Conservation (phyloP, 2,329 filamentous ascomycete genomes). For the Magnaporthales sp. region DNA sequence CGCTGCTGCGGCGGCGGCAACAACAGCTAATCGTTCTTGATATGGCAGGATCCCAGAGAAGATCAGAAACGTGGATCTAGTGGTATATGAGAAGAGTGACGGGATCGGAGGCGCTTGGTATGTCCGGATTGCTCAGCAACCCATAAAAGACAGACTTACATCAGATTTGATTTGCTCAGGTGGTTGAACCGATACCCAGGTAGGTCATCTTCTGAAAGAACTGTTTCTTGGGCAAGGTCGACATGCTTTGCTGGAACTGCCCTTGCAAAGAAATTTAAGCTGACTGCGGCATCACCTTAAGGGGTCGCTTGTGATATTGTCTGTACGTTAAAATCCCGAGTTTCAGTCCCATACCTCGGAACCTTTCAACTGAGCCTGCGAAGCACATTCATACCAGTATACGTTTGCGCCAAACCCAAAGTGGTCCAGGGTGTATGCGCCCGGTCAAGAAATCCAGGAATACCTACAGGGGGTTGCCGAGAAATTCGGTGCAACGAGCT, state of each 20-base stretch:
- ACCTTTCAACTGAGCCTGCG: neutral
- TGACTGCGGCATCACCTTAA: conserved; percentile 9
- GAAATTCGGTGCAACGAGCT: conserved; percentile 35
- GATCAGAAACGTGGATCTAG: conserved; percentile 23
- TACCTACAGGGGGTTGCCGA: conserved; percentile 39
- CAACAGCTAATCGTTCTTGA: neutral
- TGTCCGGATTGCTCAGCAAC: neutral
- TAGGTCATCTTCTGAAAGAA: neutral
- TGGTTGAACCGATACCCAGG: conserved; percentile 25
- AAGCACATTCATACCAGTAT: conserved; percentile 46
- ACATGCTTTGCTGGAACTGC: neutral
- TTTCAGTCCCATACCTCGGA: neutral
- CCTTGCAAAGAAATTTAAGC: conserved; percentile 3
- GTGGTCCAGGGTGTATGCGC: conserved; percentile 43
- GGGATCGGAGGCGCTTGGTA: conserved; percentile 25
- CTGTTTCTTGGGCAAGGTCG: no score
- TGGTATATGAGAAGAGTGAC: conserved; percentile 26
- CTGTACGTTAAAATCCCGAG: conserved; percentile 16
- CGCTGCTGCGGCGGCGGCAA: no score
- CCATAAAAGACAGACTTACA: neutral
- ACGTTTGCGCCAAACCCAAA: conserved; percentile 45
- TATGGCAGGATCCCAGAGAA: conserved; percentile 21
- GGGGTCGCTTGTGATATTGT: conserved; percentile 25
- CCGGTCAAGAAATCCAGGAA: conserved; percentile 35
- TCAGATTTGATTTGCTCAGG: conserved; percentile 10